Evolutionary conservation across 164 flowering plant species (phyloP), one percentile per base, ranked within the genome.

Genomic region (Nymphaea thermarum): DNA sequence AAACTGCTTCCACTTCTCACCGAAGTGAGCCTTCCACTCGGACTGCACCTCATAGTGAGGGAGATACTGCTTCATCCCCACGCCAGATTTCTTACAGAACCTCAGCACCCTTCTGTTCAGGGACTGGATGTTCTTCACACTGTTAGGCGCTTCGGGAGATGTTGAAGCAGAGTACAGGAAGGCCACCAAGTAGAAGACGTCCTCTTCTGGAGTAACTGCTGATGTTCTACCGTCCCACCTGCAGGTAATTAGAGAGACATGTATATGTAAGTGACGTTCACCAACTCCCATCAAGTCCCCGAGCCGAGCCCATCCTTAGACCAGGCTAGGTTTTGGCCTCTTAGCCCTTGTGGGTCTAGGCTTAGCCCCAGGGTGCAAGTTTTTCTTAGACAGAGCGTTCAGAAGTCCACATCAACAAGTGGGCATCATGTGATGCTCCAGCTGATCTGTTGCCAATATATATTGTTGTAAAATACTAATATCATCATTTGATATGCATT

Each of bases 191-290:
- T 88, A 93, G 82, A 93, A 83, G 44, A 85, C 71, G 63, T 89
- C 87, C 80, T 91, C 98, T 2, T 81, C 79, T 64, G 98, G 98
- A 65, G 86, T 91, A 45, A 91, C 89, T 68, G 83, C 73, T 43
- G 98, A 93, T 63, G 91, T 89, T 68, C 74, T 79, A 2, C 77
- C 79, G 74, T 79, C 82, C 97, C 97, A 93, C 82, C 98, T 93
- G 83, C 70, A 71, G 76, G 15, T 43, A 44, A 65, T 25, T 25
- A 25, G 36, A 25, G 36, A 57, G 7, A 16, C 53, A 4, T 2
- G 45, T 62, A 12, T 43, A 59, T 43, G 36, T 25, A 25, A 25
- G 36, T 25, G 36, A 25, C 36, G 36, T 25, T 25, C 36, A 25
- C 36, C 36, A 25, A 25, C 36, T 25, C 36, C 36, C 36, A 25